Evolutionary conservation across 176 grass and related monocot species (phyloP).

Genomic region (Poa annua): DNA sequence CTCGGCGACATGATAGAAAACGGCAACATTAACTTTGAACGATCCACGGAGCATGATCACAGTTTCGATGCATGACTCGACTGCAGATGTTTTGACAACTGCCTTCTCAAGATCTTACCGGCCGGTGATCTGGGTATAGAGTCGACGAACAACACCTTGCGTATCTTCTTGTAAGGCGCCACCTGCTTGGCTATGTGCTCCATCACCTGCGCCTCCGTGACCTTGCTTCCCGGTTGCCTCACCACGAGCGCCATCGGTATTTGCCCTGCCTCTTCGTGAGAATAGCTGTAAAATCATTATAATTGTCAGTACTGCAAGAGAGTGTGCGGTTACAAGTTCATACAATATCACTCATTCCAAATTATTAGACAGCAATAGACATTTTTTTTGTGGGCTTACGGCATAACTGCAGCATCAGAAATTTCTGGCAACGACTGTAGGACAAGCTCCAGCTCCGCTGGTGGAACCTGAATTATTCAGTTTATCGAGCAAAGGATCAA

Average conservation of each 20-base stretch:
- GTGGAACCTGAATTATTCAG: conserved; percentile 58
- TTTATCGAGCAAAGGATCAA: background rate
- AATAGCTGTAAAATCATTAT: conserved; percentile 39
- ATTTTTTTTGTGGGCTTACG: conserved; percentile 42
- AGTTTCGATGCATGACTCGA: conserved; percentile 40
- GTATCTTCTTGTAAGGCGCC: conserved; percentile 78
- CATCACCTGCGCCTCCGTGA: conserved; percentile 68
- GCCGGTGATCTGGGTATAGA: conserved; percentile 68
- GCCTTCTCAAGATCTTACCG: conserved; percentile 78
- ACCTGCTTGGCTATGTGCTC: conserved; percentile 65
- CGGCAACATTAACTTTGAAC: background rate
- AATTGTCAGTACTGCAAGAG: background rate
- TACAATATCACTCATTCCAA: no score
- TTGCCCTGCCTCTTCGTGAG: conserved; percentile 78
- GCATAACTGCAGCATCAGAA: conserved; percentile 69
- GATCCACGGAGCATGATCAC: background rate
- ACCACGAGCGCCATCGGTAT: conserved; percentile 78
- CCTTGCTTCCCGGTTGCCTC: conserved; percentile 60
- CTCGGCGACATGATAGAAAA: no score
- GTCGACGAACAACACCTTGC: conserved; percentile 58
- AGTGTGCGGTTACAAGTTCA: background rate
- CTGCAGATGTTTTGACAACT: conserved; percentile 43
- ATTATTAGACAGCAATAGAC: no score
- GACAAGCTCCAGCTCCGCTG: conserved; percentile 75
- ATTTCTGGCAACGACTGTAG: conserved; percentile 66